Percentiles rank a stretch among this genome's conserved stretches.
These are phyloP conservation scores for Rheum nobile DNA, from an alignment of 148 eudicot species.

Conservation along the genomic window DNA sequence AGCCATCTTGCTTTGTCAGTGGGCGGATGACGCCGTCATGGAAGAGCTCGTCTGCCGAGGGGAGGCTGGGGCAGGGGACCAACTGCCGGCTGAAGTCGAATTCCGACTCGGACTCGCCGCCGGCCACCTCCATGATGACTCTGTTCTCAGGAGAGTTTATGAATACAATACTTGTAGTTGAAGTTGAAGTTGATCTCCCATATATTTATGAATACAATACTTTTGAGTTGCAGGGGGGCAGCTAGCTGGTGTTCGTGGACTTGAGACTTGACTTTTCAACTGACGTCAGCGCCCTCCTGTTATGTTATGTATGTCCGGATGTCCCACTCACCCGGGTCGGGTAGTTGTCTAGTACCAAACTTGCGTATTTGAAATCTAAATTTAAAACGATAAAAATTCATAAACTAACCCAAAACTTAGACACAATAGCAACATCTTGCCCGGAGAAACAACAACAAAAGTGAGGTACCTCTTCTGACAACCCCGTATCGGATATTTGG, in stretches of 20 bases:
- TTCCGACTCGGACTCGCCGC: slow-evolving; percentile 22
- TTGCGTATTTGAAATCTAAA: too few species aligned
- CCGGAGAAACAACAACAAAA: too few species aligned
- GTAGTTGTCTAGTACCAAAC: too few species aligned
- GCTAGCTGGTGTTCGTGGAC: neutral
- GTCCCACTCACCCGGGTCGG: too few species aligned
- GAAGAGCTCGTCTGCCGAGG: slow-evolving; percentile 27
- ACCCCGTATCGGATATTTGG: too few species aligned
- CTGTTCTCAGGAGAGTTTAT: neutral
- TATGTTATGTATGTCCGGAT: too few species aligned
- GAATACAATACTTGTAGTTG: too few species aligned
- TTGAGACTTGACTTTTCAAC: neutral
- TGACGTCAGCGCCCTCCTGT: too few species aligned
- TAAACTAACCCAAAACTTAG: neutral
- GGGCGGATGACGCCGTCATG: slow-evolving; percentile 24
- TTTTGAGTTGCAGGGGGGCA: neutral
- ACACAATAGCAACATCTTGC: neutral
- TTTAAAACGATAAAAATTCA: too few species aligned
- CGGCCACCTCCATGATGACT: neutral
- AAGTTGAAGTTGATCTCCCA: neutral
- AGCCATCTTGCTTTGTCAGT: neutral
- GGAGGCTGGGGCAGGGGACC: slow-evolving; percentile 12
- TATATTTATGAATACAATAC: too few species aligned
- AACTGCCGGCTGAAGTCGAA: slow-evolving; percentile 51
- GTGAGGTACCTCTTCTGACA: too few species aligned